phyloP scores from a whole-genome alignment of 495 filamentous ascomycete genomes.

The Podospora pseudocomata region DNA sequence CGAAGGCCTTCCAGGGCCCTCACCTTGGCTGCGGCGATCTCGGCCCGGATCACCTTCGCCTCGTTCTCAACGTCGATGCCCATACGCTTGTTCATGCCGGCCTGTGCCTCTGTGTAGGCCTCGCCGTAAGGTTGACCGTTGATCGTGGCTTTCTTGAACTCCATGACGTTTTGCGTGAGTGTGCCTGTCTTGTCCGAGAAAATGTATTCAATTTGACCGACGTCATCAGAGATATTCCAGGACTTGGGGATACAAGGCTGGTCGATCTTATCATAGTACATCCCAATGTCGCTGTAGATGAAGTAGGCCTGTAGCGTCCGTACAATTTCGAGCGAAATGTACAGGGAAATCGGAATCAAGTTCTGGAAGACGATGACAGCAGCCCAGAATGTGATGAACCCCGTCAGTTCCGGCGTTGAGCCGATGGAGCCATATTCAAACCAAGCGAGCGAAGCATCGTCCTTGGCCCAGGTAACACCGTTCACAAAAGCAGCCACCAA shows the following conservation, averaged over 20 bases:
- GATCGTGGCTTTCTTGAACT: conserved; percentile 97
- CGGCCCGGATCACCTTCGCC: conserved; percentile 62
- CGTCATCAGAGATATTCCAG: conserved; percentile 98
- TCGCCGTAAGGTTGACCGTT: conserved; percentile 95
- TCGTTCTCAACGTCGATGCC: conserved; percentile 83
- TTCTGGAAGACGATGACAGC: conserved; percentile 95
- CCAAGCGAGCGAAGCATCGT: conserved; percentile 67
- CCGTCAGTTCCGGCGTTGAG: conserved; percentile 69
- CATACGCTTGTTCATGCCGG: conserved; percentile 88
- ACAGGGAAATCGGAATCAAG: conserved; percentile 95
- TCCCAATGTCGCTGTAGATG: conserved; percentile 90
- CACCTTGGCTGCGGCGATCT: conserved; percentile 73
- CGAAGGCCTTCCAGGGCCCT: conserved; percentile 70
- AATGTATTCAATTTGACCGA: conserved; percentile 99
- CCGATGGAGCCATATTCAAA: conserved; percentile 90
- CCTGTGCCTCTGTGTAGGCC: conserved; percentile 93
- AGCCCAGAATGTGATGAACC: conserved; percentile 95
- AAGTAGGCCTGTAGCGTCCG: conserved; percentile 91
- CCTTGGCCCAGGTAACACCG: conserved; percentile 74
- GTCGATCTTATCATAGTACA: conserved; percentile 95
- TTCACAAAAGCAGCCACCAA: conserved; percentile 79
- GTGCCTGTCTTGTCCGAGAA: conserved; percentile 99
- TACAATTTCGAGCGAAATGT: conserved; percentile 96
- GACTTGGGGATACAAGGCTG: conserved; percentile 95
- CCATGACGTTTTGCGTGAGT: conserved; percentile 98